Percentiles rank a stretch among this genome's conserved stretches.
phyloP scores from a whole-genome alignment of 2,329 filamentous ascomycete genomes.

The Sarocladium brachiariae region DNA sequence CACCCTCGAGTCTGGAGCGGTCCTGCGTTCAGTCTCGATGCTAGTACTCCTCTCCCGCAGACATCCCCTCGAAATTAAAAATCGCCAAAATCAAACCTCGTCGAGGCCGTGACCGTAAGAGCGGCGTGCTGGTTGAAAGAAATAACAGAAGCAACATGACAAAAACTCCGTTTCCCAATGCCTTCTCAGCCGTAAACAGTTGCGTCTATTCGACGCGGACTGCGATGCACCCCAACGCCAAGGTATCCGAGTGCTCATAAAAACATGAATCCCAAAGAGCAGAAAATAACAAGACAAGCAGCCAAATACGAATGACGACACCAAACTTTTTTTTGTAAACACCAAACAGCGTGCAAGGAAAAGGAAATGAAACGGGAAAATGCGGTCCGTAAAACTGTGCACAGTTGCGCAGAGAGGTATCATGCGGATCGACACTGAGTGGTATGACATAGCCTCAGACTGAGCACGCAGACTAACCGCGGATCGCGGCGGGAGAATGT shows the following conservation, averaged over 20 bases:
- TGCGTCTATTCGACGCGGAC: neutral
- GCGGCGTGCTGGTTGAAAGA: neutral
- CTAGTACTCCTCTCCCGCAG: neutral
- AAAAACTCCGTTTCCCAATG: slow-evolving; percentile 7
- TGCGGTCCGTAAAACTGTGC: no score
- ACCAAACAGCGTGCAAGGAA: neutral
- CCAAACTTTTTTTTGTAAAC: slow-evolving; percentile 2
- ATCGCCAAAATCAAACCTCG: slow-evolving; percentile 6
- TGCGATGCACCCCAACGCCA: slow-evolving; percentile 3
- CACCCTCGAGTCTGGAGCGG: neutral
- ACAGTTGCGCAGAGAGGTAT: no score
- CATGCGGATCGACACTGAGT: neutral
- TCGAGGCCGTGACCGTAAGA: slow-evolving; percentile 2
- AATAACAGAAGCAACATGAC: neutral
- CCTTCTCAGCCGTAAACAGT: slow-evolving; percentile 2
- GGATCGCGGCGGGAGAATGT: slow-evolving; percentile 43
- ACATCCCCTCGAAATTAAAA: slow-evolving; percentile 7
- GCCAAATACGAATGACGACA: neutral
- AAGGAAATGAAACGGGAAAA: neutral
- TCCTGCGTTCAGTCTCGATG: slow-evolving; percentile 3
- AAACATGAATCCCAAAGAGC: neutral
- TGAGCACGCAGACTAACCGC: slow-evolving; percentile 21
- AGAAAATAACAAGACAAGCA: neutral
- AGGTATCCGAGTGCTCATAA: slow-evolving; percentile 8
- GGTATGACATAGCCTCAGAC: neutral